A percentile compares a stretch with the other conserved stretches of the same genome.
These are phyloP conservation scores for Leishmania arabica DNA, from an alignment of 208 protist species.

Conservation along the genomic window DNA sequence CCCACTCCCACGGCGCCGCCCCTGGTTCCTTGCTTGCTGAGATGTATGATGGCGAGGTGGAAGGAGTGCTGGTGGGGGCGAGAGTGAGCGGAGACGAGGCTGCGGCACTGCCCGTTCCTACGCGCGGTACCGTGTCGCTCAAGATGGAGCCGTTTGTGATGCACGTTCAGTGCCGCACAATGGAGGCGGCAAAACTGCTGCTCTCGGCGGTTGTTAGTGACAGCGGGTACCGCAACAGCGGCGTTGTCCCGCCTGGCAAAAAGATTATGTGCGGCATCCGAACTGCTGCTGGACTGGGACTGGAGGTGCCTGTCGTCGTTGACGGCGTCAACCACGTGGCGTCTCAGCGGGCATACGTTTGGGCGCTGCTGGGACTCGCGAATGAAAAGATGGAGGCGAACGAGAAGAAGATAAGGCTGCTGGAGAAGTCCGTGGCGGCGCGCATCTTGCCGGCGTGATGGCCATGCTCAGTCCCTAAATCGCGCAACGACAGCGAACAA, in stretches of 20 bases:
- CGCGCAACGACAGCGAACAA: not conserved
- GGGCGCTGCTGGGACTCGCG: slow-evolving; percentile 61
- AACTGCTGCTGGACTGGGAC: slow-evolving; percentile 52
- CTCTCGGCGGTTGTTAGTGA: slow-evolving; percentile 71
- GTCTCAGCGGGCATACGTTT: slow-evolving; percentile 66
- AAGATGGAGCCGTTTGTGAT: slow-evolving; percentile 92
- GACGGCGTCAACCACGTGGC: slow-evolving; percentile 67
- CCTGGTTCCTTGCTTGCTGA: not conserved
- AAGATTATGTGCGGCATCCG: slow-evolving; percentile 87
- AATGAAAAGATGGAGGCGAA: slow-evolving; percentile 86
- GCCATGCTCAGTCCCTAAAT: not conserved
- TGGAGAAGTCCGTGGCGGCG: slow-evolving; percentile 42
- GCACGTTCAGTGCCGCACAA: slow-evolving; percentile 85
- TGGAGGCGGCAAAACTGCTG: slow-evolving; percentile 73
- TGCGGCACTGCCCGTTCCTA: slow-evolving; percentile 28
- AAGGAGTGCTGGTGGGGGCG: slow-evolving; percentile 44
- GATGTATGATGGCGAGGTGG: slow-evolving; percentile 55
- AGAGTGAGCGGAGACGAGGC: not conserved
- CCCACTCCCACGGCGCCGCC: not conserved
- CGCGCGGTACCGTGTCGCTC: slow-evolving; percentile 55
- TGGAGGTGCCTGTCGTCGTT: slow-evolving; percentile 81
- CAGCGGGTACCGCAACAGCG: slow-evolving; percentile 86
- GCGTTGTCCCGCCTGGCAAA: slow-evolving; percentile 76
- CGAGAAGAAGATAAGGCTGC: slow-evolving; percentile 48
- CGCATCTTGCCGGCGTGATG: slow-evolving; percentile 11